These are phyloP conservation scores for Lactarius sanguifluus DNA, from an alignment of 768 basidiomycete genomes.

Conservation along the genomic window DNA sequence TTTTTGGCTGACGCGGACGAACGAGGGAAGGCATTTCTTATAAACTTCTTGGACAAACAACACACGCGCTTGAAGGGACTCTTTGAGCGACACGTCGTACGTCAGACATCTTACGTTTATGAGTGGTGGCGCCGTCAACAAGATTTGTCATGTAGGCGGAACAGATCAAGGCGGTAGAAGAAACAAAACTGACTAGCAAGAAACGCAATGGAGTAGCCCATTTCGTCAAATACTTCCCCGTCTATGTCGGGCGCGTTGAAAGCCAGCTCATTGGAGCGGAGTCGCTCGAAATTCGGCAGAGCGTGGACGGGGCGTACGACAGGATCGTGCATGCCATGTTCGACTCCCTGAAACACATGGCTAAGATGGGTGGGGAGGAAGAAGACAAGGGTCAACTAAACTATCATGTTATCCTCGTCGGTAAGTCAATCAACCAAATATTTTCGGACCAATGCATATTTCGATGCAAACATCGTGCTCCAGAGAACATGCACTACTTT, in stretches of 20 bases:
- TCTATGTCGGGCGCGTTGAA: constrained; percentile 83
- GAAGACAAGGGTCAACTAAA: constrained; percentile 98
- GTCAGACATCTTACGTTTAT: constrained; percentile 29
- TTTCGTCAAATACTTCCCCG: constrained; percentile 91
- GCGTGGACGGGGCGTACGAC: constrained; percentile 83
- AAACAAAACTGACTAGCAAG: constrained; percentile 88
- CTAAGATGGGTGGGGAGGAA: constrained; percentile 88
- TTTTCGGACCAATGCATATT: background rate
- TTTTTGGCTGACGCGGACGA: constrained; percentile 78
- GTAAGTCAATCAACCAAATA: constrained; percentile 46
- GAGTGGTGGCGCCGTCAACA: constrained; percentile 16
- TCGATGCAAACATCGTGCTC: background rate
- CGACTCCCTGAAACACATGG: constrained; percentile 91
- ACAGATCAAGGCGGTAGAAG: constrained; percentile 85
- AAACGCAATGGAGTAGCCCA: constrained; percentile 90
- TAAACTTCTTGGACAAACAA: constrained; percentile 76
- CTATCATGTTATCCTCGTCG: constrained; percentile 92
- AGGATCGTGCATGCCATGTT: constrained; percentile 89
- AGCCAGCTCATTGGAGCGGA: constrained; percentile 77
- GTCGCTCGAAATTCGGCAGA: constrained; percentile 70
- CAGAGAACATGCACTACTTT: constrained; percentile 98
- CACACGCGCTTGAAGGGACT: constrained; percentile 71
- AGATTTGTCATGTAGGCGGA: constrained; percentile 54
- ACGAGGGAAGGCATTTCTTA: constrained; percentile 71
- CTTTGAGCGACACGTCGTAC: constrained; percentile 75